Evolutionary conservation across 148 eudicot species (phyloP), one percentile per base, ranked within the genome.

Genomic region (Rheum nobile): DNA sequence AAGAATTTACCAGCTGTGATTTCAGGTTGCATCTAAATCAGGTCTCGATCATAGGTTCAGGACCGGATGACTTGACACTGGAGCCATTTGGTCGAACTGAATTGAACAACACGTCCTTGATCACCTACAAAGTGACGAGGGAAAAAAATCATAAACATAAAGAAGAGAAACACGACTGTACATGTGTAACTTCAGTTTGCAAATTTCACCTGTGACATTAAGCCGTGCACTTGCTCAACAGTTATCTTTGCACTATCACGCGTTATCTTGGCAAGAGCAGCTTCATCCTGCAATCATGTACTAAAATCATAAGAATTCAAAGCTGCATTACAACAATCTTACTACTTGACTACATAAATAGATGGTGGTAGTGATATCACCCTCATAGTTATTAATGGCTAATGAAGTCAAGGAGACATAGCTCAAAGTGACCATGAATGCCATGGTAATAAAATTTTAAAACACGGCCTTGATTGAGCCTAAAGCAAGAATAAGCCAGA

Each of bases 201-300:
- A 26, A 34, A 0, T 28, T 57, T 5, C 77, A 91, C 98, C 97
- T 89, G 98, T 14, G 98, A 94, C 98, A 94, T 94, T 73, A 94
- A 79, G 38, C 97, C 97, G 85, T 94, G 98, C 70, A 91, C 98
- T 79, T 91, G 97, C 85, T 95, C 98, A 22, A 90, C 98, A 2
- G 97, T 88, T 55, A 95, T 95, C 89, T 95, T 95, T n/a, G 97
- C 88, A 85, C 98, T 95, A 77, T 95, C 97, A 63, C 96, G 91
- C 2, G 96, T 95, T 63, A 95, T 95, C 87, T 95, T 95, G 47
- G 90, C 90, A 76, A 95, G 96, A 54, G 88, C 91, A 39, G 97
- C 89, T 61, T 95, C 98, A 82, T 95, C 98, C 98, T 91, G 92
- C 71, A 14, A 19, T 50, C 57, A 50, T 50, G 21, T 21, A 50